Percentiles rank a stretch among this genome's conserved stretches.
Conservation (phyloP, 1,139 yeast genomes). For the Kodamaea suecica region DNA sequence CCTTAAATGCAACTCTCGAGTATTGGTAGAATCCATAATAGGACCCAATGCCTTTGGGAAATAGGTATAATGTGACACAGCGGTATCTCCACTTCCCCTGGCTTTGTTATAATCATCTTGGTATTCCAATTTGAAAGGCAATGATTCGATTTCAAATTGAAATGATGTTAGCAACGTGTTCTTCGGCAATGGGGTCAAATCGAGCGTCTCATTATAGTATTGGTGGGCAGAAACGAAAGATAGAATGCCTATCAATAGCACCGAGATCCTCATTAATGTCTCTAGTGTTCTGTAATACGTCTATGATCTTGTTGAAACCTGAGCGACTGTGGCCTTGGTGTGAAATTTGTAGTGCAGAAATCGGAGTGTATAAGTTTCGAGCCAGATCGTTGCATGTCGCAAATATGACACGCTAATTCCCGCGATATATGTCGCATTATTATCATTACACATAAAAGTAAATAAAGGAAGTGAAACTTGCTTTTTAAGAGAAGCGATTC, state of each 20-base stretch:
- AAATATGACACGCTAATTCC: no score
- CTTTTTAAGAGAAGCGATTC: no score
- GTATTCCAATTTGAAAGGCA: slow-evolving; percentile 33
- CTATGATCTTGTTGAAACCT: no score
- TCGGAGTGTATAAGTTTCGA: no score
- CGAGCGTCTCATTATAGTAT: slow-evolving; percentile 54
- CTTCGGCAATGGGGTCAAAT: slow-evolving; percentile 65
- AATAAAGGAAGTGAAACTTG: no score
- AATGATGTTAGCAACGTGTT: slow-evolving; percentile 68
- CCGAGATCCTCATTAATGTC: slow-evolving; percentile 2
- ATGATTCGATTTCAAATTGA: slow-evolving; percentile 60
- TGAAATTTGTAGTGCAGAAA: no score
- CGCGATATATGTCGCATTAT: background rate
- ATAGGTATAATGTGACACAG: slow-evolving; percentile 51
- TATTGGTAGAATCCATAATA: slow-evolving; percentile 59
- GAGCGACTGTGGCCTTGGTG: no score
- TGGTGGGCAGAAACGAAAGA: slow-evolving; percentile 9
- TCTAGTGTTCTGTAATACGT: background rate
- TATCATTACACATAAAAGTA: no score
- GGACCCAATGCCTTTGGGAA: slow-evolving; percentile 87
- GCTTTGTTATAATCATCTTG: slow-evolving; percentile 18
- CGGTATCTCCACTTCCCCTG: slow-evolving; percentile 19
- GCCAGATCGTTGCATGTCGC: no score
- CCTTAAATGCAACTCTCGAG: slow-evolving; percentile 76
- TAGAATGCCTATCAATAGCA: slow-evolving; percentile 1